Percentiles rank a stretch among this genome's conserved stretches.
phyloP scores from a whole-genome alignment of 345 rosid species.

The Boechera stricta region DNA sequence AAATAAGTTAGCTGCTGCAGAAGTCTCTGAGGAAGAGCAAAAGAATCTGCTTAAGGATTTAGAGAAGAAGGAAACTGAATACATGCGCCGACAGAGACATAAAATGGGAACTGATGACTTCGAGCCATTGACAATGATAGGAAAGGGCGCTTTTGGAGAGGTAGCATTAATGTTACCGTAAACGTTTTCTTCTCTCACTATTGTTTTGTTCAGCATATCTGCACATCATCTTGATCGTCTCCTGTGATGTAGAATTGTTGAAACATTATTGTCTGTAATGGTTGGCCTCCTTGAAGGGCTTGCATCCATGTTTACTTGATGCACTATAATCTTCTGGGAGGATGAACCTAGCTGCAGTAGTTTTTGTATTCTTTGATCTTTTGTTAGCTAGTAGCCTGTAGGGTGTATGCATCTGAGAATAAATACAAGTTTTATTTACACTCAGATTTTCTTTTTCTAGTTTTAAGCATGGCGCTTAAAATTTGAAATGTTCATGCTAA shows the following conservation, averaged over 20 bases:
- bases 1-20: slow-evolving; percentile 98
- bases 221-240: slow-evolving; percentile 3
- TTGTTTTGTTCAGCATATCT: neutral
- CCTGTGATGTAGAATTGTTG: slow-evolving; percentile 12
- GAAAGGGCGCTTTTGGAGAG: slow-evolving; percentile 99
- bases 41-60: slow-evolving; percentile 76
- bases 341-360: neutral
- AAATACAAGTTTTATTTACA: neutral
- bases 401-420: neutral
- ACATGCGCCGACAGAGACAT: slow-evolving; percentile 96
- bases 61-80: slow-evolving; percentile 96
- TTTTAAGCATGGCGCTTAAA: neutral
- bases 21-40: slow-evolving; percentile 96
- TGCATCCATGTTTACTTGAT: neutral
- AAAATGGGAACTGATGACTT: slow-evolving; percentile 99
- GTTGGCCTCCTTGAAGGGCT: neutral
- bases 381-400: neutral
- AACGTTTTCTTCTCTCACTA: neutral
- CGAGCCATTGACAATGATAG: slow-evolving; percentile 98
- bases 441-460: neutral
- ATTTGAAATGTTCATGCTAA: neutral
- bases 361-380: slow-evolving; percentile 1
- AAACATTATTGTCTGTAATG: neutral
- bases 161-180: slow-evolving; percentile 46
- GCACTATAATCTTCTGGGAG: neutral